Conservation (phyloP, 2,329 filamentous ascomycete genomes). For the Grosmannia huntii region DNA sequence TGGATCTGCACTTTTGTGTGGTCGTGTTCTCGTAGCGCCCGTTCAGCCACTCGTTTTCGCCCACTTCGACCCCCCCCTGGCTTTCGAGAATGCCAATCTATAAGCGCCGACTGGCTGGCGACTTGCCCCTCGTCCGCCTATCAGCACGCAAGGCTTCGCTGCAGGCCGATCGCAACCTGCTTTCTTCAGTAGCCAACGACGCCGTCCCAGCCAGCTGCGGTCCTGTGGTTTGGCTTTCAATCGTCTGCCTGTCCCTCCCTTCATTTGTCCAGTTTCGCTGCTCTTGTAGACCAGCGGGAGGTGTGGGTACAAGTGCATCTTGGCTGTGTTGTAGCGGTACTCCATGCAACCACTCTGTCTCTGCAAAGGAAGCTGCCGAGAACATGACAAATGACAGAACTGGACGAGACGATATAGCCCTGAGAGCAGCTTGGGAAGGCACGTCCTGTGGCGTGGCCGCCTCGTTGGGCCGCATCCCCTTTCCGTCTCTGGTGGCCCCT, state of each 20-base stretch:
- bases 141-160: slow-evolving; percentile 19
- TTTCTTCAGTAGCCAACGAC: slow-evolving; percentile 1
- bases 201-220: neutral
- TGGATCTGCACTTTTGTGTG: slow-evolving; percentile 13
- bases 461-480: slow-evolving; percentile 1
- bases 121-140: slow-evolving; percentile 25
- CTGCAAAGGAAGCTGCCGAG: neutral
- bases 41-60: neutral
- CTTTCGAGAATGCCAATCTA: slow-evolving; percentile 13
- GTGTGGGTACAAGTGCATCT: neutral
- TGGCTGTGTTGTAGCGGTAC: neutral
- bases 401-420: neutral
- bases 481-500: neutral
- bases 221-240: neutral
- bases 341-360: neutral
- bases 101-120: slow-evolving; percentile 36
- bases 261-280: neutral
- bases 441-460: slow-evolving; percentile 1
- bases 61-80: neutral
- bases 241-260: neutral
- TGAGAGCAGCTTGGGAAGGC: neutral
- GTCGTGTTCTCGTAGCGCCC: neutral
- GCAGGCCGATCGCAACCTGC: slow-evolving; percentile 1
- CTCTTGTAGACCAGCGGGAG: neutral
- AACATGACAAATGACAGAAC: neutral